Evolutionary conservation across 176 grass and related monocot genomes (phyloP).

Genomic region (Eragrostis nindensis): DNA sequence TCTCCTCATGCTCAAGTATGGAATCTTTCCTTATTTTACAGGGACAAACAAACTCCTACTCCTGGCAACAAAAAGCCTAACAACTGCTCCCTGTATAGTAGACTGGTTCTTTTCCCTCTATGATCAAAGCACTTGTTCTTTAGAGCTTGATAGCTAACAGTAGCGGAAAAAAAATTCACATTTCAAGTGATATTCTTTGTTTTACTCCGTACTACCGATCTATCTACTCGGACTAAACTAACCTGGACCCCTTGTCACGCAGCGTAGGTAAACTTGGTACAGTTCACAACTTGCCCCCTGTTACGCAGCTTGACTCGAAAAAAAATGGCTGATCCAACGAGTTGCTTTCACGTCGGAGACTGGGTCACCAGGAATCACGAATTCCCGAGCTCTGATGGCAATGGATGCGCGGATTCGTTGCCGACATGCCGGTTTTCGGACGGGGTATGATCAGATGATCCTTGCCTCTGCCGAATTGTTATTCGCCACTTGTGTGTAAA

Average conservation of each 20-base stretch:
- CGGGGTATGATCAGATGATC: background rate
- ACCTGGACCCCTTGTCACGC: too few relatives aligned
- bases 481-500: conserved; percentile 13
- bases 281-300: background rate
- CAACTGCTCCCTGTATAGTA: background rate
- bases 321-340: background rate
- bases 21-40: conserved; percentile 52
- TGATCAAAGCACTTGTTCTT: conserved; percentile 19
- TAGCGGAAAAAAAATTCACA: background rate
- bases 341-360: conserved; percentile 9
- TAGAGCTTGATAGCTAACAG: background rate
- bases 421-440: conserved; percentile 49
- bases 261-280: background rate
- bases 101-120: background rate
- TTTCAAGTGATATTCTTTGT: background rate
- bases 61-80: conserved; percentile 40
- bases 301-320: background rate
- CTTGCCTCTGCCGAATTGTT: too few relatives aligned
- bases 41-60: conserved; percentile 27
- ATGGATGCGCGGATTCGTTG: conserved; percentile 22
- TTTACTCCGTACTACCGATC: background rate
- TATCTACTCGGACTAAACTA: background rate
- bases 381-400: conserved; percentile 3
- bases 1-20: conserved; percentile 13
- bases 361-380: background rate